Conservation (phyloP, 2,329 filamentous ascomycete genomes). For the Colletotrichum tropicicola region DNA sequence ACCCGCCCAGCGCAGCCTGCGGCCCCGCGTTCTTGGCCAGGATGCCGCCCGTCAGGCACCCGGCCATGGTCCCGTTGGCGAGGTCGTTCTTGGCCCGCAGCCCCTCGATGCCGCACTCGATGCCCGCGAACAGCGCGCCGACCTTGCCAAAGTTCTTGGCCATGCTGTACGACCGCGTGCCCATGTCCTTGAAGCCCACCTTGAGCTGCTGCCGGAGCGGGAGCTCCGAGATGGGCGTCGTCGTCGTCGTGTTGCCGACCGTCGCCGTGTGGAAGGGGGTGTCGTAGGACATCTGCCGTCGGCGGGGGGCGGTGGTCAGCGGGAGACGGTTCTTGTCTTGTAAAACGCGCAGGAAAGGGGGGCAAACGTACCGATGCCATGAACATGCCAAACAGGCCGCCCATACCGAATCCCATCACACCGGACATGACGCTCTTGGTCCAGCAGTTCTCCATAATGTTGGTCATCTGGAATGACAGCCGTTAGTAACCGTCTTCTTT, state of each 20-base stretch:
- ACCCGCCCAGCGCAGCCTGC: slow-evolving; percentile 87
- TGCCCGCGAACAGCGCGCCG: slow-evolving; percentile 88
- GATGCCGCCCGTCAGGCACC: slow-evolving; percentile 90
- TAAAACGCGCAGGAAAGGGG: slow-evolving; percentile 30
- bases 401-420: slow-evolving; percentile 92
- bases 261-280: slow-evolving; percentile 75
- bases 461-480: slow-evolving; percentile 73
- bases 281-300: slow-evolving; percentile 91
- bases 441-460: slow-evolving; percentile 90
- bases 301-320: not conserved
- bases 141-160: slow-evolving; percentile 97
- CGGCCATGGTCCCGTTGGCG: slow-evolving; percentile 85
- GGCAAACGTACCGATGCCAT: slow-evolving; percentile 84
- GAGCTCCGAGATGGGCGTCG: slow-evolving; percentile 64
- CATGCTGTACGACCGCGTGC: slow-evolving; percentile 79
- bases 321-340: not conserved
- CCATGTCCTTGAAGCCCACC: slow-evolving; percentile 94
- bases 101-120: slow-evolving; percentile 96
- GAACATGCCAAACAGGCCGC: slow-evolving; percentile 94
- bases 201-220: slow-evolving; percentile 86
- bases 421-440: slow-evolving; percentile 90
- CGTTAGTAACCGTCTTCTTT: not conserved
- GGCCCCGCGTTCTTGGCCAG: slow-evolving; percentile 88
- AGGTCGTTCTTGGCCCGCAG: slow-evolving; percentile 94
- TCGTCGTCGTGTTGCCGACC: slow-evolving; percentile 44